Conservation (phyloP, 2,329 filamentous ascomycete species). For the Bipolaris gigantea region DNA sequence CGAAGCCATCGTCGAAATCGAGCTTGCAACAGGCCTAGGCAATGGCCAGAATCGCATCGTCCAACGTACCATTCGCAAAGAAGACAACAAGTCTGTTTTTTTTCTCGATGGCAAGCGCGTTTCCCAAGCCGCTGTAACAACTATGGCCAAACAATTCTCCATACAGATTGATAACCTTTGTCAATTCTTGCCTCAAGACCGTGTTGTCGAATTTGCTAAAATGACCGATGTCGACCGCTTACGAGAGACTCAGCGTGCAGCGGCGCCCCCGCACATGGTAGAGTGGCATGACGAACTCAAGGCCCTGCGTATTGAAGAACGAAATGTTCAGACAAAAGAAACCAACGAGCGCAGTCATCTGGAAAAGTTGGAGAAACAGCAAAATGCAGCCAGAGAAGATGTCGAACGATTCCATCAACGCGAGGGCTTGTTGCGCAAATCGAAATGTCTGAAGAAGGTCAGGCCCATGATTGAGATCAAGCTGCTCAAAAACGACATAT, state of each 20-base stretch:
- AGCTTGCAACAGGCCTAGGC: slow-evolving; percentile 67
- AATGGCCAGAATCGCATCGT: slow-evolving; percentile 71
- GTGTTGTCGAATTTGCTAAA: slow-evolving; percentile 89
- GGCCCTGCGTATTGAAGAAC: slow-evolving; percentile 68
- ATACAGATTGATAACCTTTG: slow-evolving; percentile 98
- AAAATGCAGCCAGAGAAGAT: slow-evolving; percentile 74
- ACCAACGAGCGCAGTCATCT: slow-evolving; percentile 65
- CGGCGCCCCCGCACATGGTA: slow-evolving; percentile 79
- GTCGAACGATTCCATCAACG: slow-evolving; percentile 82
- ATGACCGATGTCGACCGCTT: slow-evolving; percentile 81
- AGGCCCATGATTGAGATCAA: slow-evolving; percentile 68
- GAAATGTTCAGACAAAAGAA: slow-evolving; percentile 61
- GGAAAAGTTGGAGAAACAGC: slow-evolving; percentile 69
- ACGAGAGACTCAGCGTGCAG: slow-evolving; percentile 83
- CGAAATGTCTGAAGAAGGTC: slow-evolving; percentile 66
- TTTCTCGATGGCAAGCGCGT: slow-evolving; percentile 69
- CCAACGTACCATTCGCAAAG: slow-evolving; percentile 73
- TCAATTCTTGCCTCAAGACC: slow-evolving; percentile 94
- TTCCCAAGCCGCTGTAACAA: slow-evolving; percentile 64
- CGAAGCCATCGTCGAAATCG: slow-evolving; percentile 84
- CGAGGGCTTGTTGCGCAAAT: slow-evolving; percentile 63
- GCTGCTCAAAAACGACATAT: slow-evolving; percentile 54
- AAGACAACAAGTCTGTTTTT: slow-evolving; percentile 81
- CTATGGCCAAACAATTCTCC: slow-evolving; percentile 69
- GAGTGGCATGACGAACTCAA: slow-evolving; percentile 77